Evolutionary conservation across 1,284 basidiomycete genomes (phyloP).

Genomic region (Papiliotrema flavescens): DNA sequence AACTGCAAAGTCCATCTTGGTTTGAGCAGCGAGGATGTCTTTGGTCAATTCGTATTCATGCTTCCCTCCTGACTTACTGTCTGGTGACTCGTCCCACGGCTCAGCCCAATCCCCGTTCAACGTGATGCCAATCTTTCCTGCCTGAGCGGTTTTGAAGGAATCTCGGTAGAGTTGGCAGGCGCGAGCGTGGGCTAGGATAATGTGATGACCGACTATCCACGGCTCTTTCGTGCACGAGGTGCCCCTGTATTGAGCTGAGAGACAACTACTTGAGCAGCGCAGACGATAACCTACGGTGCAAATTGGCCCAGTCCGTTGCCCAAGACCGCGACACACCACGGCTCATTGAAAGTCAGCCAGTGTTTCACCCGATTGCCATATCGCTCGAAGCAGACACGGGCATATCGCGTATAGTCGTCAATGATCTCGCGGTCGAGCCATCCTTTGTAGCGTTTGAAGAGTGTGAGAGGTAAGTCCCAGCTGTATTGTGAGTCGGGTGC

Average conservation of each 20-base stretch:
- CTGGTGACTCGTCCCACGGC: slow-evolving; percentile 62
- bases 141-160: slow-evolving; percentile 55
- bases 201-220: slow-evolving; percentile 67
- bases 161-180: slow-evolving; percentile 63
- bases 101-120: slow-evolving; percentile 68
- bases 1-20: slow-evolving; percentile 62
- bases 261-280: background rate
- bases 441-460: slow-evolving; percentile 68
- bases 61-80: slow-evolving; percentile 54
- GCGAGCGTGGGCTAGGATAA: slow-evolving; percentile 66
- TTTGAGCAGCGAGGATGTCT: slow-evolving; percentile 64
- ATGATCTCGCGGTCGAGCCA: slow-evolving; percentile 59
- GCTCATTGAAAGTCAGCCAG: slow-evolving; percentile 66
- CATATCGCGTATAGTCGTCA: slow-evolving; percentile 62
- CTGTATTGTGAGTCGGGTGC: slow-evolving; percentile 8
- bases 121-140: slow-evolving; percentile 68
- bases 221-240: slow-evolving; percentile 64
- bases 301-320: slow-evolving; percentile 51
- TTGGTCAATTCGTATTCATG: background rate
- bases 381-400: slow-evolving; percentile 65
- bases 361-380: slow-evolving; percentile 72
- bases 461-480: slow-evolving; percentile 69
- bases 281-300: slow-evolving; percentile 15
- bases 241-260: slow-evolving; percentile 15
- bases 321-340: slow-evolving; percentile 66